These are phyloP conservation scores for Cunninghamia lanceolata DNA, from an alignment of 75 land plant species.

Conservation along the genomic window DNA sequence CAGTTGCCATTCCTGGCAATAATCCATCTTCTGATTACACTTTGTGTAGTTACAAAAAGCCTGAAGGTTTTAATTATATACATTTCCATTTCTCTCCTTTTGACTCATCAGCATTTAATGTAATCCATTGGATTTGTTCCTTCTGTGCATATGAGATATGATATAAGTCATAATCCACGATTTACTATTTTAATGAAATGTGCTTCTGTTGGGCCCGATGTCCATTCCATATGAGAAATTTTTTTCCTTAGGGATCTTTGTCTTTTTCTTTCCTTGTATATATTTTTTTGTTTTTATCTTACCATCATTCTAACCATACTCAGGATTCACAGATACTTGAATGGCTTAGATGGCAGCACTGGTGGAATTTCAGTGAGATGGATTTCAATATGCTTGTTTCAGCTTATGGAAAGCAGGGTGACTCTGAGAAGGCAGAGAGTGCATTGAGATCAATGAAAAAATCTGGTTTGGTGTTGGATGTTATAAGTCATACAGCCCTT, in stretches of 20 bases:
- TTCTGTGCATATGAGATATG: background rate
- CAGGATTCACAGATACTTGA: conserved; percentile 51
- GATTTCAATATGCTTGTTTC: conserved; percentile 80
- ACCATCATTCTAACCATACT: background rate
- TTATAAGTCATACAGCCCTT: conserved; percentile 71
- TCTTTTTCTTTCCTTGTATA: background rate
- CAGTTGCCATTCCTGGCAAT: background rate
- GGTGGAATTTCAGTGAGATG: conserved; percentile 87
- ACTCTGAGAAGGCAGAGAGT: conserved; percentile 66
- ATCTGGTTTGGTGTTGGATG: conserved; percentile 65
- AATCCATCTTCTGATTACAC: background rate
- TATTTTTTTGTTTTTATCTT: background rate
- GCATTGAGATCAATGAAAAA: conserved; percentile 56
- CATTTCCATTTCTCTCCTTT: background rate
- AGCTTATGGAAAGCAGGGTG: conserved; percentile 84
- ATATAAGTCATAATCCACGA: background rate
- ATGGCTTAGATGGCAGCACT: conserved; percentile 78
- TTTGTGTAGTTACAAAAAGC: background rate
- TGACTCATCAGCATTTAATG: background rate
- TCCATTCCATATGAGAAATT: background rate
- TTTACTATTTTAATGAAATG: background rate
- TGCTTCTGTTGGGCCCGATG: background rate
- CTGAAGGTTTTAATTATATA: background rate
- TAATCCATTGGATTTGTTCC: background rate
- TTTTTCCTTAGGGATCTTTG: background rate